Evolutionary conservation across 192 early-diverging fungal species (phyloP), one percentile per base, ranked within the genome.

Genomic region (Entomortierella beljakovae): DNA sequence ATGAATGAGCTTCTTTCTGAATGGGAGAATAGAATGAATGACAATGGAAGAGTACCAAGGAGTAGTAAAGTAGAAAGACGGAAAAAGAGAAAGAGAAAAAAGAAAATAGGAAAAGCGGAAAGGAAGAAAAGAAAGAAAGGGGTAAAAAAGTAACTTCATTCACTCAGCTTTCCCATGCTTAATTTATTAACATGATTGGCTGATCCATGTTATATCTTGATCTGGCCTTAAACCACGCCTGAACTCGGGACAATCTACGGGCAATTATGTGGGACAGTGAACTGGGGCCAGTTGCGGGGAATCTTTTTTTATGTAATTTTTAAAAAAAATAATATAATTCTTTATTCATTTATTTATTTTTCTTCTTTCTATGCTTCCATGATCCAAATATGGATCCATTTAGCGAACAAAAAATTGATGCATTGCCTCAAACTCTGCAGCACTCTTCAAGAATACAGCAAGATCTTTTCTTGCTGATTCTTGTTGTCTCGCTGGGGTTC

Each of bases 331-430:
- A 13, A 40, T 9, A 9, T 40, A 13, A 46, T 46, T 46, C 15
- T 4, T 51, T 58, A 42, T 20, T 62, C 37, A 57, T 31, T 59
- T 33, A 56, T 46, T 9, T 38, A 9, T 51, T 6, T 65, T 65
- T 54, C n/a, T 48, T 37, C 2, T 33, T n/a, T n/a, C n/a, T n/a
- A n/a, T n/a, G n/a, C n/a, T n/a, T 58, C 33, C 11, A 22, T 22
- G 50, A 23, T 32, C 6, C 7, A 20, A 33, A 28, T 2, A 62
- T 28, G 29, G 6, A 1, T 57, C 6, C 42, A 22, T n/a, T 54
- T 53, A 79, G 23, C 75, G 75, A 16, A 79, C 75, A 70, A 79
- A 79, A 13, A 79, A 56, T 57, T 70, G 67, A 42, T 79, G 75
- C 75, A 79, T 79, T 2, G 75, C 68, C 48, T 79, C 75, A 49